Percentiles rank a stretch among this genome's conserved stretches.
phyloP scores from a whole-genome alignment of 345 rosid genomes.

The Pugionium cornutum region DNA sequence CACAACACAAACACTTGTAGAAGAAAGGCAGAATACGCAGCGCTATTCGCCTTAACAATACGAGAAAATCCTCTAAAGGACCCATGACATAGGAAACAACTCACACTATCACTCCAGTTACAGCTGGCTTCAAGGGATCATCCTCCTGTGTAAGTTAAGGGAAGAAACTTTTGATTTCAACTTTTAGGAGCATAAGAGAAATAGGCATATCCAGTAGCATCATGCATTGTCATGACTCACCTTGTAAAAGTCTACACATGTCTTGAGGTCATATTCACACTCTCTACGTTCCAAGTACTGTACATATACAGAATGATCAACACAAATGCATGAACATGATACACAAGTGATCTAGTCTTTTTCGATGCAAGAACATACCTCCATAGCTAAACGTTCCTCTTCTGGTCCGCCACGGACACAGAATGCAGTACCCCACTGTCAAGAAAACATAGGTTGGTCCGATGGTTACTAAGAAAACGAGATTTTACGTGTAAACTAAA shows the following conservation, averaged over 20 bases:
- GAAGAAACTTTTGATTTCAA: conserved; percentile 15
- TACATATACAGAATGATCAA: conserved; percentile 27
- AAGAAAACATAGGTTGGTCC: not conserved
- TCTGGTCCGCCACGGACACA: conserved; percentile 90
- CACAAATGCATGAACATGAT: not conserved
- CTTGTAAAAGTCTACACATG: conserved; percentile 74
- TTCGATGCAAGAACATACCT: conserved; percentile 50
- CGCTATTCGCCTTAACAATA: too few relatives aligned
- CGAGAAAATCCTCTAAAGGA: too few relatives aligned
- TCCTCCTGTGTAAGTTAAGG: conserved; percentile 54
- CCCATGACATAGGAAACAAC: conserved; percentile 12
- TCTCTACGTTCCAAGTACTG: conserved; percentile 93
- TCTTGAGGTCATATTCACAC: conserved; percentile 86
- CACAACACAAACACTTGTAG: conserved; percentile 12
- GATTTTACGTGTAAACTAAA: not conserved
- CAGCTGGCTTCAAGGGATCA: conserved; percentile 55
- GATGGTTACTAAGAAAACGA: conserved; percentile 4
- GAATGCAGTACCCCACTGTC: conserved; percentile 72
- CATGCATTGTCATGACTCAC: conserved; percentile 32
- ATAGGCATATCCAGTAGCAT: not conserved
- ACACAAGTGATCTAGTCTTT: not conserved
- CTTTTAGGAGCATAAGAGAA: conserved; percentile 1
- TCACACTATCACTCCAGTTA: conserved; percentile 86
- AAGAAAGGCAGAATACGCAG: not conserved
- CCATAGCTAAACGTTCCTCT: conserved; percentile 74